Evolutionary conservation across 306 rosid genomes (phyloP).

Genomic region (Vachellia pachyceras): DNA sequence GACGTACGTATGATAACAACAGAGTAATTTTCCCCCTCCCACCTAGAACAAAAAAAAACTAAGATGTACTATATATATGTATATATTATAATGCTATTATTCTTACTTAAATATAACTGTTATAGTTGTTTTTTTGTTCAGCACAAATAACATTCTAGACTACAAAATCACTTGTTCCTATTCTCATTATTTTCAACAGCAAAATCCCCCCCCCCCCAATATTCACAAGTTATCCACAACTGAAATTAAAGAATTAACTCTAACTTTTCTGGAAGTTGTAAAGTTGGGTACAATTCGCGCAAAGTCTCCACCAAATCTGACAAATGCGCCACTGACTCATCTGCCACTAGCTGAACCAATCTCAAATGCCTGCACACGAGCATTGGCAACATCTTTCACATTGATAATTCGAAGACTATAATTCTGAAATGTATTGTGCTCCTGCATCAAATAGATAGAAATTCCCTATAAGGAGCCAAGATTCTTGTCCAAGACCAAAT

Average conservation of each 20-base stretch:
- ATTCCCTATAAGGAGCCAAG: not conserved
- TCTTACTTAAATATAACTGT: too few species aligned
- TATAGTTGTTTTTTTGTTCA: too few species aligned
- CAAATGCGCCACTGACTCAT: not conserved
- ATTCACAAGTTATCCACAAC: not conserved
- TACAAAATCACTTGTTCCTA: too few species aligned
- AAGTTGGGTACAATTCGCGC: not conserved
- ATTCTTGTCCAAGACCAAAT: not conserved
- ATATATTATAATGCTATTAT: too few species aligned
- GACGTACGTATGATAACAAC: too few species aligned
- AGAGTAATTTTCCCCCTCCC: too few species aligned
- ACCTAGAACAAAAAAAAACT: too few species aligned
- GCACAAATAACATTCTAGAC: too few species aligned
- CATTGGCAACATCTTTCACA: constrained; percentile 14
- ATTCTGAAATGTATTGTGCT: not conserved
- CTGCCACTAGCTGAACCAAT: not conserved
- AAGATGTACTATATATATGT: too few species aligned
- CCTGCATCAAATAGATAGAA: not conserved
- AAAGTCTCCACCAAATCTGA: not conserved
- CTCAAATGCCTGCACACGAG: not conserved
- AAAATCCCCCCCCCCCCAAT: too few species aligned
- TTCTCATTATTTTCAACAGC: too few species aligned
- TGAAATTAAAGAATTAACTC: not conserved
- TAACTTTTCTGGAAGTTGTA: not conserved
- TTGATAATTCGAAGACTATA: not conserved